Conservation (phyloP, 2,329 filamentous ascomycete species). For the Trichoderma afroharzianum region DNA sequence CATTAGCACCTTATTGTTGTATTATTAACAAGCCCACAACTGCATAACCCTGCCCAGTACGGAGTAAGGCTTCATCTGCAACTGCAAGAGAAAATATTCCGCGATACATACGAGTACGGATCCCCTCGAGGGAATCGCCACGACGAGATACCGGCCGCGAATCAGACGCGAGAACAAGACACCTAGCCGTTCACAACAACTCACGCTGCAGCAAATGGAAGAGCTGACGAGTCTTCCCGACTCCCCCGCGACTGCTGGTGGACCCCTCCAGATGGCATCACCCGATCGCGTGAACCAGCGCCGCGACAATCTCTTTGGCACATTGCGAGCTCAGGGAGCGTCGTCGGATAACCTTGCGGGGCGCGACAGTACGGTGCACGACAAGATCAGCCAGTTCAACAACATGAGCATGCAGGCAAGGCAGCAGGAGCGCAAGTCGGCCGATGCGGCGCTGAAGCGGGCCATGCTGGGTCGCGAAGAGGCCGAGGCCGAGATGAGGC, state of each 20-base stretch:
- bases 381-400: constrained; percentile 72
- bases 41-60: constrained; percentile 5
- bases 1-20: background rate
- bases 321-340: constrained; percentile 31
- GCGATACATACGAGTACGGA: background rate
- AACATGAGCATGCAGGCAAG: constrained; percentile 59
- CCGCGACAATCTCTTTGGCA: constrained; percentile 36
- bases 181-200: background rate
- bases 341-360: background rate
- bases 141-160: background rate
- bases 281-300: constrained; percentile 60
- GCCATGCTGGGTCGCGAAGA: constrained; percentile 67
- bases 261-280: constrained; percentile 58
- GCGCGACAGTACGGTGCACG: constrained; percentile 60
- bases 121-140: background rate
- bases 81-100: background rate
- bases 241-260: constrained; percentile 47
- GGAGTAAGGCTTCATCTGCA: background rate
- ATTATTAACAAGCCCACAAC: constrained; percentile 11
- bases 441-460: constrained; percentile 62
- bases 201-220: constrained; percentile 37
- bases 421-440: constrained; percentile 60
- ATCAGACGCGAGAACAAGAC: background rate
- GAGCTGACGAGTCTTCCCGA: constrained; percentile 46
- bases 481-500: constrained; percentile 64